phyloP scores from a whole-genome alignment of 2,329 filamentous ascomycete species.

The Macrophomina tecta region DNA sequence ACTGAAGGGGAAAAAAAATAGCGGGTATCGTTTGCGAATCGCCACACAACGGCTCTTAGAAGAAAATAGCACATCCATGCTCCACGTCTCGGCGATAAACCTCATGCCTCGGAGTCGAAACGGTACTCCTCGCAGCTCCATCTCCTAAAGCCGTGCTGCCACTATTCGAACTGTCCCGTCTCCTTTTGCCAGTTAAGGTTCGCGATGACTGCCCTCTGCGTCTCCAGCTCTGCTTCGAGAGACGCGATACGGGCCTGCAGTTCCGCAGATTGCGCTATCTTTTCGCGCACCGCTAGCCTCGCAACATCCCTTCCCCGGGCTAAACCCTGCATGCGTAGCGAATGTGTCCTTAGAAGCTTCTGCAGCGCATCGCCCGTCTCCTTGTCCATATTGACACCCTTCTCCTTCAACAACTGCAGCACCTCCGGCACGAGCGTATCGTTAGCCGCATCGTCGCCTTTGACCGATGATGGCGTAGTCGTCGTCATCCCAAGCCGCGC shows the following conservation, averaged over 20 bases:
- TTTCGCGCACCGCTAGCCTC: conserved; percentile 65
- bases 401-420: conserved; percentile 56
- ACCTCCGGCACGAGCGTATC: conserved; percentile 47
- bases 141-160: no score
- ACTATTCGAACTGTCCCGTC: conserved; percentile 22
- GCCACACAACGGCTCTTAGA: neutral
- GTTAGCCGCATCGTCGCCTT: conserved; percentile 29
- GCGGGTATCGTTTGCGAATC: neutral
- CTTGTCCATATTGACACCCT: conserved; percentile 46
- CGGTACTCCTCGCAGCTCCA: neutral
- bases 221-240: conserved; percentile 62
- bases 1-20: neutral
- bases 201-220: conserved; percentile 55
- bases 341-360: conserved; percentile 51
- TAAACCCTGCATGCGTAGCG: conserved; percentile 65
- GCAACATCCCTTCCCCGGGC: conserved; percentile 69
- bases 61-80: neutral
- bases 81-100: neutral
- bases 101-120: neutral
- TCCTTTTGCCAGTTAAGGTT: conserved; percentile 43
- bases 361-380: conserved; percentile 33
- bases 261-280: conserved; percentile 69
- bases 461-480: neutral
- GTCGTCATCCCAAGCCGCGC: conserved; percentile 35
- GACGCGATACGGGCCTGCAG: conserved; percentile 69